Evolutionary conservation across 345 rosid species (phyloP).

Genomic region (Clausena lansium): DNA sequence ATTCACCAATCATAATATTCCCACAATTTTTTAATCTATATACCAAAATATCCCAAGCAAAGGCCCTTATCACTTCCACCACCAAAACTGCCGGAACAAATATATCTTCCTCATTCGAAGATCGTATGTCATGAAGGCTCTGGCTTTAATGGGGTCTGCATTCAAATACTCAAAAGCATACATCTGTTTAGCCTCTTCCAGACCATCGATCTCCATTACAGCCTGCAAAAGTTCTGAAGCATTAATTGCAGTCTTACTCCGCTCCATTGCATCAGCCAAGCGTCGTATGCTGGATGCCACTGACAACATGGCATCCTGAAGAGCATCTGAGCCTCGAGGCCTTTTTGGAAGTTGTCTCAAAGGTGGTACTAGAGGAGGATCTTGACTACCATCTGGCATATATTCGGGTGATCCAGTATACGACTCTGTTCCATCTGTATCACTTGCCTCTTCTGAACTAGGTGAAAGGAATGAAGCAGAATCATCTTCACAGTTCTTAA

Average conservation of each 20-base stretch:
- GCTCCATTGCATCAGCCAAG: conserved; percentile 74
- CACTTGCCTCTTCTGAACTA: conserved; percentile 66
- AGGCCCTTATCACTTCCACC: conserved; percentile 63
- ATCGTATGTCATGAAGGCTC: conserved; percentile 82
- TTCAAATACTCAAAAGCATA: conserved; percentile 84
- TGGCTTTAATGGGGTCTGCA: conserved; percentile 79
- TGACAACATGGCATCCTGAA: conserved; percentile 70
- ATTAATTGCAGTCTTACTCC: conserved; percentile 43
- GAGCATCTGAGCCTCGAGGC: conserved; percentile 51
- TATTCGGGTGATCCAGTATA: conserved; percentile 47
- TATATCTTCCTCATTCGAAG: conserved; percentile 70
- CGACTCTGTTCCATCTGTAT: conserved; percentile 86
- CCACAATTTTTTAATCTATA: conserved; percentile 21
- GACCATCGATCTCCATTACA: conserved; percentile 84
- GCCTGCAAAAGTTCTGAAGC: conserved; percentile 67
- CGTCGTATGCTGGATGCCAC: conserved; percentile 73
- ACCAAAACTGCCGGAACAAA: conserved; percentile 84
- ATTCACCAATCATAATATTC: conserved; percentile 15
- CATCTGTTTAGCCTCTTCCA: conserved; percentile 86
- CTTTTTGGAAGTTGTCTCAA: conserved; percentile 55
- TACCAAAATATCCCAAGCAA: conserved; percentile 8
- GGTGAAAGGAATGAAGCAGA: conserved; percentile 61
- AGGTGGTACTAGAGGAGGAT: conserved; percentile 58
- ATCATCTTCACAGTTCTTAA: conserved; percentile 61
- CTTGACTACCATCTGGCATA: conserved; percentile 54